Evolutionary conservation across 129 eudicot species (phyloP), one percentile per base, ranked within the genome.

Genomic region (Daucus carota): DNA sequence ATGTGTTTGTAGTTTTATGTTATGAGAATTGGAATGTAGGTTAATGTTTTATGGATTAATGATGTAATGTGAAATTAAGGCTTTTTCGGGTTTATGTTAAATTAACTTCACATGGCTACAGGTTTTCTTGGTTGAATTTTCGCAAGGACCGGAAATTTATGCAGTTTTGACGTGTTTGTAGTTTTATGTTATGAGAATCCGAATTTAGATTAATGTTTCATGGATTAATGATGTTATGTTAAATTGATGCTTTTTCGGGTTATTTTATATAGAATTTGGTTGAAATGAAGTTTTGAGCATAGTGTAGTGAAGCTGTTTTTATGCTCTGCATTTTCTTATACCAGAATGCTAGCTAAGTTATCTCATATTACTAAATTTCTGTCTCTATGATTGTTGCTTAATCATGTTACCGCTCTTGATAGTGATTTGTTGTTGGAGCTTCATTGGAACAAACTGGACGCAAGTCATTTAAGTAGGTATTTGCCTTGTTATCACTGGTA

Each of bases 111-210:
- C n/a, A n/a, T n/a, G n/a, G n/a, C n/a, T n/a, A 93, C 98, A 73
- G 98, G 98, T 83, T 93, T 93, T 77, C 80, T 90, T 17, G 95
- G 90, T 78, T 93, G 87, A 92, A 72, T 42, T 20, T 31, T 6
- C 17, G 15, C 18, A 70, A 22, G 0, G 0, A 22, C 22, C 1
- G 14, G 31, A 6, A 52, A 32, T 74, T 74, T 66, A 29, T 40
- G 31, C 24, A 69, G 47, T 34, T 73, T n/a, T 54, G 70, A 3
- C 36, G 66, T 50, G 38, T 50, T 32, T 73, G 44, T 73, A 52
- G 43, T 20, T 40, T 48, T 29, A 70, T 20, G 60, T 22, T 20
- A 38, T 40, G 16, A 6, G 20, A 6, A 22, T 22, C 10, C 7
- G 46, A 36, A 36, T 36, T 38, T 5, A 8, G 29, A 68, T 36